A percentile compares a stretch with the other conserved stretches of the same genome.
Evolutionary conservation across 1,139 yeast genomes (phyloP).

Genomic region (Blastobotrys persicus): DNA sequence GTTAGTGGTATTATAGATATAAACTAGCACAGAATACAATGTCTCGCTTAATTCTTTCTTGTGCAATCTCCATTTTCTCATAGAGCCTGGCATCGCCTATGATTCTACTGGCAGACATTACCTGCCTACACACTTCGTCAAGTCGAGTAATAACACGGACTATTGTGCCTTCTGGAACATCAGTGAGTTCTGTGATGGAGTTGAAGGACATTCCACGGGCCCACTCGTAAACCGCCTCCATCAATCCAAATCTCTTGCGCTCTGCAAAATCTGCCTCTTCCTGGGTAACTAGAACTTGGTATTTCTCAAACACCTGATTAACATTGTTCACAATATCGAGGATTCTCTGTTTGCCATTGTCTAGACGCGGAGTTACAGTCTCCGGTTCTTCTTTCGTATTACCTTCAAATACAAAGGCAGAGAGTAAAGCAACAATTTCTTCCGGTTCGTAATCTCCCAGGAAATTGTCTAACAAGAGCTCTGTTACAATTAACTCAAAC

Average conservation of each 20-base stretch:
- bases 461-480: slow-evolving; percentile 84
- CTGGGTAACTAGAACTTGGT: slow-evolving; percentile 71
- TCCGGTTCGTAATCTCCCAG: slow-evolving; percentile 92
- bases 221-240: slow-evolving; percentile 97
- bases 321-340: slow-evolving; percentile 66
- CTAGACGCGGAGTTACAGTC: slow-evolving; percentile 78
- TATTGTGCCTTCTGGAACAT: slow-evolving; percentile 94
- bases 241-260: slow-evolving; percentile 80
- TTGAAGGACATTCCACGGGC: slow-evolving; percentile 91
- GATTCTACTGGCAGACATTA: slow-evolving; percentile 88
- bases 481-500: slow-evolving; percentile 86
- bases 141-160: slow-evolving; percentile 94
- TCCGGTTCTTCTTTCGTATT: slow-evolving; percentile 55
- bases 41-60: slow-evolving; percentile 91
- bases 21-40: slow-evolving; percentile 96
- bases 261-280: slow-evolving; percentile 87
- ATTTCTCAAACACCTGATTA: slow-evolving; percentile 58
- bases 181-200: slow-evolving; percentile 83
- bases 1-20: slow-evolving; percentile 56
- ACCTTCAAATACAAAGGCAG: slow-evolving; percentile 93
- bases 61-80: slow-evolving; percentile 87
- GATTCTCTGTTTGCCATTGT: slow-evolving; percentile 70
- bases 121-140: slow-evolving; percentile 94
- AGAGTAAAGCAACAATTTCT: slow-evolving; percentile 88
- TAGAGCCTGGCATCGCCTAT: slow-evolving; percentile 90